phyloP scores from a whole-genome alignment of 2,329 filamentous ascomycete genomes.

The Cercospora sojina region DNA sequence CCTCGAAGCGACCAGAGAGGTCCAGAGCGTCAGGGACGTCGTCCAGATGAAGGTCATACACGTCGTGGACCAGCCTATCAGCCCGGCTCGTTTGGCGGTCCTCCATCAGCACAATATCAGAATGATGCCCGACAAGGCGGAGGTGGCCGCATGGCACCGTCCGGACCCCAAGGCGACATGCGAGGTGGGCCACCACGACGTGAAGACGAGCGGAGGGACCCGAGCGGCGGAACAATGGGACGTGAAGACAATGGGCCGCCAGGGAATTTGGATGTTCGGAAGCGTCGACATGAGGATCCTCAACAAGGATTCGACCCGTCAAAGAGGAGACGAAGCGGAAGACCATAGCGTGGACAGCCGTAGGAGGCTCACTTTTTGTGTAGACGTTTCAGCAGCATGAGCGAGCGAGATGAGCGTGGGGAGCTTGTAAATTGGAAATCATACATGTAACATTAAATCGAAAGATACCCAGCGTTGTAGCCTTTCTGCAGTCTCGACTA shows the following conservation, averaged over 20 bases:
- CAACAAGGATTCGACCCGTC: slow-evolving; percentile 25
- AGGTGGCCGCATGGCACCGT: slow-evolving; percentile 19
- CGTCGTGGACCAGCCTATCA: slow-evolving; percentile 21
- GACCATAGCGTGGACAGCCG: not conserved
- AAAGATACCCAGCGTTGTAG: slow-evolving; percentile 2
- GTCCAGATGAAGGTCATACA: slow-evolving; percentile 23
- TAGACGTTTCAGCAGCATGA: not conserved
- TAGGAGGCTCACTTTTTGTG: not conserved
- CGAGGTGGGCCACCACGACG: slow-evolving; percentile 25
- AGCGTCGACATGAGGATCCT: slow-evolving; percentile 34
- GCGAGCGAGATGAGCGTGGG: not conserved
- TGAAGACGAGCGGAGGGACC: slow-evolving; percentile 28
- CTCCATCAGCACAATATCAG: slow-evolving; percentile 26
- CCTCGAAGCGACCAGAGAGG: slow-evolving; percentile 19
- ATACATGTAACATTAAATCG: slow-evolving; percentile 3
- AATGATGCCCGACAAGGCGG: slow-evolving; percentile 24
- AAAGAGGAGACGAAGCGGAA: slow-evolving; percentile 31
- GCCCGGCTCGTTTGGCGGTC: slow-evolving; percentile 16
- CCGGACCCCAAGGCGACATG: slow-evolving; percentile 21
- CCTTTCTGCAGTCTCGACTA: not conserved
- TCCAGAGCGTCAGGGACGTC: slow-evolving; percentile 2
- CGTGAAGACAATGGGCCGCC: slow-evolving; percentile 23
- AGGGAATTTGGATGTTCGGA: slow-evolving; percentile 25
- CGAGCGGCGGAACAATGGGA: slow-evolving; percentile 15
- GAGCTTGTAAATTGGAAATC: not conserved